These are phyloP conservation scores for Stereum hirsutum DNA, from an alignment of 1,284 basidiomycete genomes.

Conservation along the genomic window DNA sequence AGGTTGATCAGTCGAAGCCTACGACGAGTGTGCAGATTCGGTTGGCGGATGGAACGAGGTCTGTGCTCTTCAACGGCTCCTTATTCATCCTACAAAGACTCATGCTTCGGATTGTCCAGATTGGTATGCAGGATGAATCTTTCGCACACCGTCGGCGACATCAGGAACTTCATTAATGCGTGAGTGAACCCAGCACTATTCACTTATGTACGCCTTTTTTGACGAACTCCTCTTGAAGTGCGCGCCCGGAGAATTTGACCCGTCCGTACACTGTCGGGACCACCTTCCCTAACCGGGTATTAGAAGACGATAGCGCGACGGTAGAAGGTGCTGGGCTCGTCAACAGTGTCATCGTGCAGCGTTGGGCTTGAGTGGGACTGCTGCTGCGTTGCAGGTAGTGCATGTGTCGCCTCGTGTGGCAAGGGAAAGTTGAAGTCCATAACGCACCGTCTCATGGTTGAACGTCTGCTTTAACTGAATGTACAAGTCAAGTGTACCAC, in stretches of 20 bases:
- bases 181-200: constrained; percentile 33
- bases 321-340: constrained; percentile 68
- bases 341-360: constrained; percentile 84
- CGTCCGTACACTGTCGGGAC: constrained; percentile 73
- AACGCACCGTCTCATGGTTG: no score
- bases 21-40: constrained; percentile 90
- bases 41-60: constrained; percentile 88
- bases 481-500: no score
- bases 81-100: no score
- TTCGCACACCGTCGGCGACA: constrained; percentile 82
- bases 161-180: constrained; percentile 86
- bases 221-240: constrained; percentile 30
- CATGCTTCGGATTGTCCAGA: constrained; percentile 30
- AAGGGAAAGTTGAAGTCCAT: no score
- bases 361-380: constrained; percentile 42
- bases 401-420: no score
- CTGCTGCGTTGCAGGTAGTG: no score
- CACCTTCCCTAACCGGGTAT: constrained; percentile 76
- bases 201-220: constrained; percentile 1
- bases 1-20: constrained; percentile 76
- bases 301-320: constrained; percentile 62
- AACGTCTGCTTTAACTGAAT: no score
- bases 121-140: constrained; percentile 88
- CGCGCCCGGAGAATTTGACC: constrained; percentile 59
- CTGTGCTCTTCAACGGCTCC: neutral